Conservation (phyloP, 2,329 filamentous ascomycete genomes). For the Didymellaceae sp. region DNA sequence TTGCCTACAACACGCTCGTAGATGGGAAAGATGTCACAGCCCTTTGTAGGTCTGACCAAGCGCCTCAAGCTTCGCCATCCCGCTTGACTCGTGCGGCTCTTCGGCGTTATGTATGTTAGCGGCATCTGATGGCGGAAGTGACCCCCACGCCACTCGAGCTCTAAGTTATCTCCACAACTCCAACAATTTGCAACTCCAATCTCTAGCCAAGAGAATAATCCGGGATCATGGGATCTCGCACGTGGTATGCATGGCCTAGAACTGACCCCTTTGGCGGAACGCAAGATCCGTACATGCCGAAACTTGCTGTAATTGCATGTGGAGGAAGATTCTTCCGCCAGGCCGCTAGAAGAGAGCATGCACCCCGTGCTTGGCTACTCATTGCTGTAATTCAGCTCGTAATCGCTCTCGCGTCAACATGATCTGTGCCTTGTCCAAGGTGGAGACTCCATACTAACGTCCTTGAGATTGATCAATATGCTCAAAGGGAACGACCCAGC, state of each 20-base stretch:
- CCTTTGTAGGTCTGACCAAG: neutral
- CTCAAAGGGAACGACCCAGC: too few species aligned
- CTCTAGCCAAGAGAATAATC: slow-evolving; percentile 11
- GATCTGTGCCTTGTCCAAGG: too few species aligned
- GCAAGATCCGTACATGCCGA: neutral
- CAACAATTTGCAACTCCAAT: slow-evolving; percentile 6
- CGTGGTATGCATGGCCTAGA: neutral
- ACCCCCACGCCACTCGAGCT: slow-evolving; percentile 15
- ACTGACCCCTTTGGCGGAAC: neutral
- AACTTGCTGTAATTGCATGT: neutral
- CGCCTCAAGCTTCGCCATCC: slow-evolving; percentile 2
- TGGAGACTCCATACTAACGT: too few species aligned
- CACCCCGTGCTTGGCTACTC: neutral
- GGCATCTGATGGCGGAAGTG: neutral
- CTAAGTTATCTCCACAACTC: slow-evolving; percentile 9
- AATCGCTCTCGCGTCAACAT: too few species aligned
- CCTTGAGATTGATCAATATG: too few species aligned
- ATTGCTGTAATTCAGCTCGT: neutral
- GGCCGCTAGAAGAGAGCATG: neutral
- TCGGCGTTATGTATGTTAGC: slow-evolving; percentile 1
- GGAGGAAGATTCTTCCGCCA: neutral
- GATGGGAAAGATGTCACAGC: neutral
- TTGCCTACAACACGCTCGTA: too few species aligned
- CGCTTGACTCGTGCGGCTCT: slow-evolving; percentile 13
- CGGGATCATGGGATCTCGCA: neutral